Evolutionary conservation across 352 stramenopile species (phyloP), one percentile per base, ranked within the genome.

Genomic region (Globisporangium parvum): DNA sequence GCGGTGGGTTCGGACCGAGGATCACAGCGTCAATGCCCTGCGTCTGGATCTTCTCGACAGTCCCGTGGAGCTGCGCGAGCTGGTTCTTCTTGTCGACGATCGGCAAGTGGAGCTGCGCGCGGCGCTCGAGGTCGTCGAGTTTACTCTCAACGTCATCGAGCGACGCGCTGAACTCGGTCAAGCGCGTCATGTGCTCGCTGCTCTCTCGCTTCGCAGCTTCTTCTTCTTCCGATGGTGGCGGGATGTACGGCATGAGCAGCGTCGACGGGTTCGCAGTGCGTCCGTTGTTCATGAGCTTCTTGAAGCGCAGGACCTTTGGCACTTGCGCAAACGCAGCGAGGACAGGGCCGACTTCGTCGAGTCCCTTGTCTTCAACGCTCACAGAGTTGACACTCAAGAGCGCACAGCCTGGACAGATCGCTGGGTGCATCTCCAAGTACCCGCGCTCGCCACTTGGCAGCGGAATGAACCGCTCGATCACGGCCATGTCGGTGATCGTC

Each of bases 11-110:
- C 8, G 80, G 71, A 0, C 79, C 81, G 9, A 91, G 70, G 62
- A 91, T 91, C n/a, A 91, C 79, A 2, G 79, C 67, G 49, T 91
- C 81, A 28, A 91, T 88, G 45, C 80, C 80, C 58, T 90, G 71
- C 12, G 81, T 91, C 65, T 88, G 76, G 44, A 91, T 89, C 47
- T 84, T 84, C 60, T 91, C 81, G 49, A 91, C 71, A 20, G 68
- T 75, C 4, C 81, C 81, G 33, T 90, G 78, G 24, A 91, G 66
- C 54, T 91, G 81, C 31, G 81, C 81, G 18, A 91, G 62, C 50
- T 84, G 63, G 56, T 90, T 88, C 53, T 78, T 77, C 31, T 70
- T 62, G 53, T 87, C 77, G 2, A 57, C 55, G 5, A 84, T 53
- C 1, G 58, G 62, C 14, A 77, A 46, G 10, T 75, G 70, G 6